Base-by-base conservation (phyloP, 2,329 filamentous ascomycete genomes). In the Diaporthe helianthi region DNA sequence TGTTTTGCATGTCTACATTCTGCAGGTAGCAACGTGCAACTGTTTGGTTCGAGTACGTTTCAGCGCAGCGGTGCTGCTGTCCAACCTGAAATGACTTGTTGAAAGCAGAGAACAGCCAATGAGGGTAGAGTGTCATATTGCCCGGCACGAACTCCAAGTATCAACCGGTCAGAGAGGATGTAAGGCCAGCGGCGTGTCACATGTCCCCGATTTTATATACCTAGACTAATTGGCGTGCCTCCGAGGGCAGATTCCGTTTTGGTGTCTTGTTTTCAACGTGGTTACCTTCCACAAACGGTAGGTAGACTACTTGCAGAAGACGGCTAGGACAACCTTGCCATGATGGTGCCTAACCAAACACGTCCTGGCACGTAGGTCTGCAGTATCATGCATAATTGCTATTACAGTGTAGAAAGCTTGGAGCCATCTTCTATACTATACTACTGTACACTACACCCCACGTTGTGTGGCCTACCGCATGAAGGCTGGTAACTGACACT, bases 381-480 rank as follows among this genome's bases (percentile, higher is more conserved):
- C 12, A 8, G 19, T 61, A 19, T 47, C 58, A 19, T 24, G 13
- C 41, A 41, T 26, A 47, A 47, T 5, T 19, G 58, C 29, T 61
- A n/a, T 44, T 38, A n/a, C n/a, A n/a, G n/a, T n/a, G n/a, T n/a
- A 15, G 36, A 17, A 38, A 17, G 36, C 17, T 5, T 33, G 41
- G 41, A 61, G 41, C 26, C 53, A 26, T 41, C 53, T 38, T n/a
- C 15, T 22, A 38, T n/a, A n/a, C n/a, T n/a, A n/a, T n/a, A n/a
- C n/a, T n/a, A n/a, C n/a, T n/a, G n/a, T n/a, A n/a, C n/a, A n/a
- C 54, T 19, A 22, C 24, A 61, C 55, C 55, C 55, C 55, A 61
- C 55, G 55, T n/a, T 33, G 54, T 33, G 54, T 29, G 38, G 38
- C 44, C 17, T 44, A 60, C 38, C 17, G 54, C 22, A 41, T 55